Evolutionary conservation across 1,284 basidiomycete genomes (phyloP), one percentile per base, ranked within the genome.

Genomic region (Hymenochaete sp.): DNA sequence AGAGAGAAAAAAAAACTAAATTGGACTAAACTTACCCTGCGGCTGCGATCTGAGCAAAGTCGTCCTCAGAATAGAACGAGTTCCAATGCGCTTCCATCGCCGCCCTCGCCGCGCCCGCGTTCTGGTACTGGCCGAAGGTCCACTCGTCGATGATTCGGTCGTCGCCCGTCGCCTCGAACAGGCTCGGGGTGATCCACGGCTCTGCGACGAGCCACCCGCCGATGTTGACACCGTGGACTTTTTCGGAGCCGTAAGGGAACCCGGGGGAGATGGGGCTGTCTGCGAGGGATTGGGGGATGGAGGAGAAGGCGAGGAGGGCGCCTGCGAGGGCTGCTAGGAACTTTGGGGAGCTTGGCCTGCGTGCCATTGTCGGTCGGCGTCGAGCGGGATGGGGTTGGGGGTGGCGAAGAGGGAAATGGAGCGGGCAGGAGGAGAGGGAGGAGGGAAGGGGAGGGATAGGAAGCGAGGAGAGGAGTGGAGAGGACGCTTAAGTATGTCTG

Each of bases 141-240:
- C 75, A 96, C 64, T 96, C 89, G 60, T 93, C 90, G 47, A 92
- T 62, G 48, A 81, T 85, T 36, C 60, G 66, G 18, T 64, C 54
- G 59, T 89, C 82, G 25, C 72, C 80, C 0, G 88, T 89, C 57
- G 73, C 68, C 53, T 89, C 83, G 57, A 93, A 97, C 13, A 93
- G 60, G 39, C 80, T 83, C 11, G 90, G 90, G 0, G 84, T 88
- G 52, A 89, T 86, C 83, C 83, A 90, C n/a, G 87, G 84, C 81
- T 86, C 82, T 28, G 84, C 69, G n/a, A 89, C 76, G 27, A 88
- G 75, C 86, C 86, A 90, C 24, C 85, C 82, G 29, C 82, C 83
- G 10, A 86, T 67, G 60, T 84, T 87, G 51, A 86, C 83, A 36
- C 81, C 81, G 29, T 79, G 73, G 43, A 43, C 42, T 56, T 77